phyloP scores from a whole-genome alignment of 768 basidiomycete species.

The Agaricus subrufescens region DNA sequence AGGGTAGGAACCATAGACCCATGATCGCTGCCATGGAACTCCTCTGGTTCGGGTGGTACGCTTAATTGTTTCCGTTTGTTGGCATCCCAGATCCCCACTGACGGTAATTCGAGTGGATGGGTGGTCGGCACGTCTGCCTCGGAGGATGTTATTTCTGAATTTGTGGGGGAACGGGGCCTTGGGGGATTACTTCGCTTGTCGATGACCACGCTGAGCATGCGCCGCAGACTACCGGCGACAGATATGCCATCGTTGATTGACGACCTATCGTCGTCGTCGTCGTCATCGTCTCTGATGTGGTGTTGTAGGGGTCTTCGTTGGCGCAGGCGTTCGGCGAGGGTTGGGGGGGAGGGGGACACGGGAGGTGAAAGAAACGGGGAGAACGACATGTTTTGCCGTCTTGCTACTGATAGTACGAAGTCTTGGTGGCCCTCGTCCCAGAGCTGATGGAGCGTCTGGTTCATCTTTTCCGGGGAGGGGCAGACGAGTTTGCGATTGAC shows the following conservation, averaged over 20 bases:
- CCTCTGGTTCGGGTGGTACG: neutral
- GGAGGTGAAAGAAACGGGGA: neutral
- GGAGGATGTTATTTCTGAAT: neutral
- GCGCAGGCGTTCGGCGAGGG: neutral
- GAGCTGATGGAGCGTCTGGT: conserved; percentile 2
- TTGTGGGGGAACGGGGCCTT: neutral
- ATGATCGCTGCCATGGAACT: neutral
- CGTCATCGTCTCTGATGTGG: neutral
- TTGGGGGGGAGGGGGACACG: neutral
- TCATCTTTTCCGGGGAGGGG: neutral
- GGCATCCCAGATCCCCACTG: conserved; percentile 3
- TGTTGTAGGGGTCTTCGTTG: neutral
- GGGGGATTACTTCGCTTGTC: neutral
- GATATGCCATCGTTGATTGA: neutral
- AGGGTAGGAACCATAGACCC: conserved; percentile 5
- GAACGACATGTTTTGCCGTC: neutral
- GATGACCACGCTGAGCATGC: conserved; percentile 6
- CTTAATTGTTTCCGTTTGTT: neutral
- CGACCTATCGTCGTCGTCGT: neutral
- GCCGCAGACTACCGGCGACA: neutral
- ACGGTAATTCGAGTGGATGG: neutral
- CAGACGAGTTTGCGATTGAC: conserved; percentile 2
- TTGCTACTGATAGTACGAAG: neutral
- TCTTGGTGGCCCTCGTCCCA: conserved; percentile 7
- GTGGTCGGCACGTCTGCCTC: neutral